Conservation (phyloP, 139 green algal genomes). For the Haematococcus lacustris region DNA sequence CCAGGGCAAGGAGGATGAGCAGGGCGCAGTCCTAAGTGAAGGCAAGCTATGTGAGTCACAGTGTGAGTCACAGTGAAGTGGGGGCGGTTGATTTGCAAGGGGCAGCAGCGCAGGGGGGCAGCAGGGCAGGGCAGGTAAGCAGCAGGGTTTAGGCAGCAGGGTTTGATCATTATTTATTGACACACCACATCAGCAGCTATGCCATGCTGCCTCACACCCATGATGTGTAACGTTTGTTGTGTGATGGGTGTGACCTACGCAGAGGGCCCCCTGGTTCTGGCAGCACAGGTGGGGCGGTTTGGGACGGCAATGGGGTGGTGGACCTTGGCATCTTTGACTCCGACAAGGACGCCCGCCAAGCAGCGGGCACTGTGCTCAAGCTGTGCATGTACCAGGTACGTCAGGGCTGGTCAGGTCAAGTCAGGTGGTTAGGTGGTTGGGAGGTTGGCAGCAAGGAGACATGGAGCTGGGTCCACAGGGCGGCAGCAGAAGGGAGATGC, state of each 20-base stretch:
- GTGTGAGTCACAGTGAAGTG: too few species aligned
- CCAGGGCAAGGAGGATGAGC: not conserved
- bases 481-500: not conserved
- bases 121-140: not conserved
- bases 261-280: not conserved
- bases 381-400: conserved; percentile 4
- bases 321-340: conserved; percentile 13
- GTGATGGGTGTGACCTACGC: not conserved
- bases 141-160: not conserved
- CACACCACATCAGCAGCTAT: not conserved
- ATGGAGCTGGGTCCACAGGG: not conserved
- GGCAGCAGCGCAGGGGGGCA: too few species aligned
- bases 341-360: conserved; percentile 10
- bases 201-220: not conserved
- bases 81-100: too few species aligned
- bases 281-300: not conserved
- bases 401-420: not conserved
- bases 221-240: not conserved
- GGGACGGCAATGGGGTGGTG: conserved; percentile 3
- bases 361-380: conserved; percentile 5
- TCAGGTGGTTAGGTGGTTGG: not conserved
- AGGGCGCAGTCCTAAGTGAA: too few species aligned
- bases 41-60: too few species aligned
- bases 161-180: not conserved
- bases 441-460: not conserved